Conservation (phyloP, 2,329 filamentous ascomycete genomes). For the Alternaria panax region DNA sequence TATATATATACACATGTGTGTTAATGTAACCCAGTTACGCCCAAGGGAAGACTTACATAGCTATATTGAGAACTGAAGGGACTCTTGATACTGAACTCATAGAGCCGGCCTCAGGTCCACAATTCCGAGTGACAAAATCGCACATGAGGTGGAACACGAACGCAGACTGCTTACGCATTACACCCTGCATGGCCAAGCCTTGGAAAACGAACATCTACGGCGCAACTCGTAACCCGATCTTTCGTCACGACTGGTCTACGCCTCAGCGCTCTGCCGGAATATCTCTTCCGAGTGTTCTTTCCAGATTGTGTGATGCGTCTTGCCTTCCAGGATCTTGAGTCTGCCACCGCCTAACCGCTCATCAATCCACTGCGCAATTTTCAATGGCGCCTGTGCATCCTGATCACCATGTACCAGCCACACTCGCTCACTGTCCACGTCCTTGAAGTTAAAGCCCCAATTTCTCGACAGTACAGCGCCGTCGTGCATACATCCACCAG, state of each 20-base stretch:
- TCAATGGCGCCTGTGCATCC: slow-evolving; percentile 25
- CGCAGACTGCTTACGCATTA: neutral
- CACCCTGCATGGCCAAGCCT: neutral
- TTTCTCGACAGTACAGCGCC: slow-evolving; percentile 21
- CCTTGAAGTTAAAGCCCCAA: slow-evolving; percentile 31
- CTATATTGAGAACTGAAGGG: neutral
- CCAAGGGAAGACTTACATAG: neutral
- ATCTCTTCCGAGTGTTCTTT: slow-evolving; percentile 29
- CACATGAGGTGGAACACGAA: neutral
- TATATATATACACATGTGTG: neutral
- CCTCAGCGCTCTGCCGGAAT: slow-evolving; percentile 18
- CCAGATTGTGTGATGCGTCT: slow-evolving; percentile 35
- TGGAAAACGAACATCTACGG: neutral
- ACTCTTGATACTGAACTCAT: neutral
- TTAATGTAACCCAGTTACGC: neutral
- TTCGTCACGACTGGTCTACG: neutral
- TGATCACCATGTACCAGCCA: slow-evolving; percentile 32
- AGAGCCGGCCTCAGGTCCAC: neutral
- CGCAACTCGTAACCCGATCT: neutral
- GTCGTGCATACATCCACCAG: slow-evolving; percentile 22
- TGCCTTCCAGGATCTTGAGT: slow-evolving; percentile 26
- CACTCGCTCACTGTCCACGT: slow-evolving; percentile 24
- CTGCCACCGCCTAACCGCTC: slow-evolving; percentile 26
- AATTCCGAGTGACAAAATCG: neutral
- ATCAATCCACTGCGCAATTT: slow-evolving; percentile 30